Conservation (phyloP, 805 yeast species). For the Wickerhamomyces sydowiorum region DNA sequence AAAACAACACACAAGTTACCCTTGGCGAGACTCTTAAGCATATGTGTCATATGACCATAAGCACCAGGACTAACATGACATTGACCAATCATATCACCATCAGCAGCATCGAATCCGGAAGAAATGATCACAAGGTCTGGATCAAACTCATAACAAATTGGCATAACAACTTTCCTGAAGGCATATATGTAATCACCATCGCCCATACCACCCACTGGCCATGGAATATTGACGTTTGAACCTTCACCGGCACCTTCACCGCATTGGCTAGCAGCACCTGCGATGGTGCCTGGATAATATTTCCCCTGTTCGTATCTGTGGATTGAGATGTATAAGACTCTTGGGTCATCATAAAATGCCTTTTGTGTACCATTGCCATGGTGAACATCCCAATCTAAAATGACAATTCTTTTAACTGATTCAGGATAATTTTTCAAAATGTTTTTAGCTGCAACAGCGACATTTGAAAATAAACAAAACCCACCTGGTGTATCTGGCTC, state of each 20-base stretch:
- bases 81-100: conserved; percentile 95
- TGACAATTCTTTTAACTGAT: conserved; percentile 73
- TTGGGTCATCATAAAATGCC: conserved; percentile 82
- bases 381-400: conserved; percentile 97
- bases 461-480: conserved; percentile 91
- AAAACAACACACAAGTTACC: conserved; percentile 86
- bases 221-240: conserved; percentile 82
- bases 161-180: conserved; percentile 78
- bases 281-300: conserved; percentile 90
- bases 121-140: conserved; percentile 93
- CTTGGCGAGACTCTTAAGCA: conserved; percentile 78
- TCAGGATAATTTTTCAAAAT: conserved; percentile 83
- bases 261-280: conserved; percentile 73
- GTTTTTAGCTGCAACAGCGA: conserved; percentile 92
- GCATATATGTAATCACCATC: conserved; percentile 96
- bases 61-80: conserved; percentile 95
- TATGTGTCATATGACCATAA: conserved; percentile 93
- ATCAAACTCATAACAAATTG: conserved; percentile 79
- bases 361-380: conserved; percentile 99
- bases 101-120: conserved; percentile 98
- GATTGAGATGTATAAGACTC: conserved; percentile 84
- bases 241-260: conserved; percentile 91
- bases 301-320: conserved; percentile 91
- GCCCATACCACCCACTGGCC: conserved; percentile 88
- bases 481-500: conserved; percentile 98